phyloP scores from a whole-genome alignment of 2,329 filamentous ascomycete species.

The Ophiostoma angusticollis region DNA sequence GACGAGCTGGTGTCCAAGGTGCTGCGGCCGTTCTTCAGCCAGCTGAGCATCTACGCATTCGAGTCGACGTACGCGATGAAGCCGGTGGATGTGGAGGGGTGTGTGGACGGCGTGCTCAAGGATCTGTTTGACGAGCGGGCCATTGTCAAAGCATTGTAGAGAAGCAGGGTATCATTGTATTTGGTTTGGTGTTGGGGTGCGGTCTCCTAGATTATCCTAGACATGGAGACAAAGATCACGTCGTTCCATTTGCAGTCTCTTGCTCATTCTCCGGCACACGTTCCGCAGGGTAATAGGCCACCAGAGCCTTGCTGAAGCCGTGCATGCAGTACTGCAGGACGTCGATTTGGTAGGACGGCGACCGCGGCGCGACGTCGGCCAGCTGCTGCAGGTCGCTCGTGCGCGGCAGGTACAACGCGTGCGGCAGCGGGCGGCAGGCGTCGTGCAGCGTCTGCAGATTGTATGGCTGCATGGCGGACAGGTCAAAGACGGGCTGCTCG shows the following conservation, averaged over 20 bases:
- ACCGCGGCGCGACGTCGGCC: slow-evolving; percentile 41
- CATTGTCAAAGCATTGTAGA: slow-evolving; percentile 45
- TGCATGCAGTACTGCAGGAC: slow-evolving; percentile 86
- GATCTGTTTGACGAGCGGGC: slow-evolving; percentile 72
- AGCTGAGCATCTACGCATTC: slow-evolving; percentile 85
- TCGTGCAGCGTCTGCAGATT: slow-evolving; percentile 49
- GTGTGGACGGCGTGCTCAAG: slow-evolving; percentile 49
- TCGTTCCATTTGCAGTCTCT: too few species aligned
- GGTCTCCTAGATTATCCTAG: too few species aligned
- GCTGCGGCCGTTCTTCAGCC: slow-evolving; percentile 76
- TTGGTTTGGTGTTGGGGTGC: too few species aligned
- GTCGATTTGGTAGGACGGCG: slow-evolving; percentile 52
- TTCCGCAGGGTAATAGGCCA: slow-evolving; percentile 42
- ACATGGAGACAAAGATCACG: too few species aligned
- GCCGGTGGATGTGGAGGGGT: slow-evolving; percentile 49
- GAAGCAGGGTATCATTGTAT: slow-evolving; percentile 22
- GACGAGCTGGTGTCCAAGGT: slow-evolving; percentile 64
- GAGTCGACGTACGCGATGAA: slow-evolving; percentile 86
- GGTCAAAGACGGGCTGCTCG: slow-evolving; percentile 60
- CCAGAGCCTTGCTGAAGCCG: slow-evolving; percentile 73
- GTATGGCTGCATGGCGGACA: slow-evolving; percentile 82
- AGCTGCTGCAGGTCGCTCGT: slow-evolving; percentile 74
- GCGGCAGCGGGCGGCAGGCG: slow-evolving; percentile 46
- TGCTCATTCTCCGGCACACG: too few species aligned
- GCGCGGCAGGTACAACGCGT: slow-evolving; percentile 72